Base-by-base conservation (phyloP, 2,329 filamentous ascomycete genomes). In the Orbilia ellipsospora region DNA sequence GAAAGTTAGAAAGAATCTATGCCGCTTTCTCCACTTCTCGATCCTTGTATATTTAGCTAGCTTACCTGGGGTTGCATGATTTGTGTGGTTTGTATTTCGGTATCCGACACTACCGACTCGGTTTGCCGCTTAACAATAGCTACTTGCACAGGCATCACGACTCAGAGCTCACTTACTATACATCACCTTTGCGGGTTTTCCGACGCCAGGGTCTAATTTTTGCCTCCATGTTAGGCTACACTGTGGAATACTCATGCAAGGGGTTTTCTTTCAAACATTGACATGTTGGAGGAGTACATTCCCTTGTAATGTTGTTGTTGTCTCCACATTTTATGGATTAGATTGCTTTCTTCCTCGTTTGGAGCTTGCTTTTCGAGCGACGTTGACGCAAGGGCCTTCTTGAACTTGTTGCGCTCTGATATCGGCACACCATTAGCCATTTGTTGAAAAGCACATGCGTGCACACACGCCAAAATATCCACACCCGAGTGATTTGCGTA, bases 21-120 rank as follows among this genome's bases (percentile, higher is more conserved):
- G 5, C 23, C 44, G 44, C 20, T 20, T 48, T 31, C 45, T 31
- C 28, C n/a, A 42, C 18, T 10, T 18, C 31, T 36, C 31, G 31
- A 36, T 36, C 31, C 8, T 45, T 45, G 44, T 48, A n/a, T 18
- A 48, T n/a, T 5, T 48, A 48, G 31, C 6, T 44, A 40, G 56
- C 89, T 86, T 81, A 89, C 87, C 81, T 91, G 89, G 0, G 90
- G 90, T 80, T 92, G 90, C 90, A 92, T 92, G 78, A 93, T 91
- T 78, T 86, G 87, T 10, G 90, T 89, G 1, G 89, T 89, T 79
- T 87, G 87, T 36, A 92, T 86, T 40, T 84, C 84, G 0, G 89
- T 88, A 78, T 87, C 86, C 76, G 88, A 84, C 86, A 92, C 72
- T 75, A 44, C n/a, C 20, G 16, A 51, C 20, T 48, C 15, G 56